phyloP scores from a whole-genome alignment of 208 protist genomes.

The Crithidia bombi region DNA sequence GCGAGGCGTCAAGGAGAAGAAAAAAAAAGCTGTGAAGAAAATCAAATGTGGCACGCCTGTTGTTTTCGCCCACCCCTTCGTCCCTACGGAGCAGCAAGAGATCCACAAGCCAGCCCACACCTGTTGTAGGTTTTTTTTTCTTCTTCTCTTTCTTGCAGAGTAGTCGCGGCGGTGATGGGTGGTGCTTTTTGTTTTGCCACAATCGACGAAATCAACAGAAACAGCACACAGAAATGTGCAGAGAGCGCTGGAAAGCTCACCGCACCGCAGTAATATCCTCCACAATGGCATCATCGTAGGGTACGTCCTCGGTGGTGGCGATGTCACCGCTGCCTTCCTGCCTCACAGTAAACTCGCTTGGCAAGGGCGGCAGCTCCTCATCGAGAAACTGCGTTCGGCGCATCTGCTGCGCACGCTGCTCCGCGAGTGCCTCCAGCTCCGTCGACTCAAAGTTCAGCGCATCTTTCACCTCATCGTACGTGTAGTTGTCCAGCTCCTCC shows the following conservation, averaged over 20 bases:
- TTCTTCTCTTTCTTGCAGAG: no score
- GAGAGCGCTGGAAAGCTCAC: slow-evolving; percentile 10
- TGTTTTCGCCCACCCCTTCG: no score
- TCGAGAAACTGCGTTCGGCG: slow-evolving; percentile 28
- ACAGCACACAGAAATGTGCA: no score
- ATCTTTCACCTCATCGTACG: slow-evolving; percentile 84
- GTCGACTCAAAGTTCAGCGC: slow-evolving; percentile 71
- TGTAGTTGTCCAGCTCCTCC: slow-evolving; percentile 89
- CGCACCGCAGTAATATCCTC: slow-evolving; percentile 50
- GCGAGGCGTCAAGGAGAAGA: no score
- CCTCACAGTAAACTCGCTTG: slow-evolving; percentile 35
- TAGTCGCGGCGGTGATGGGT: no score
- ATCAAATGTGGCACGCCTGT: no score
- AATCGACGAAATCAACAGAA: no score
- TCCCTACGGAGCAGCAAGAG: no score
- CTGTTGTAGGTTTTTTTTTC: no score
- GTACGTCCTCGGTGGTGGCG: slow-evolving; percentile 2
- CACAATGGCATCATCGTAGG: slow-evolving; percentile 39
- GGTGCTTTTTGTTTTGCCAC: no score
- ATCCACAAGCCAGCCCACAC: no score
- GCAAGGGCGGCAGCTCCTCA: slow-evolving; percentile 34
- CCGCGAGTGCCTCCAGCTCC: slow-evolving; percentile 56
- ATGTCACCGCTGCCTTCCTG: slow-evolving; percentile 2
- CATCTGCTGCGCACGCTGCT: slow-evolving; percentile 34
- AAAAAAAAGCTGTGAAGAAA: no score